A percentile compares a stretch with the other conserved stretches of the same genome.
Evolutionary conservation across 345 rosid species (phyloP).

Genomic region (Citrus medica): DNA sequence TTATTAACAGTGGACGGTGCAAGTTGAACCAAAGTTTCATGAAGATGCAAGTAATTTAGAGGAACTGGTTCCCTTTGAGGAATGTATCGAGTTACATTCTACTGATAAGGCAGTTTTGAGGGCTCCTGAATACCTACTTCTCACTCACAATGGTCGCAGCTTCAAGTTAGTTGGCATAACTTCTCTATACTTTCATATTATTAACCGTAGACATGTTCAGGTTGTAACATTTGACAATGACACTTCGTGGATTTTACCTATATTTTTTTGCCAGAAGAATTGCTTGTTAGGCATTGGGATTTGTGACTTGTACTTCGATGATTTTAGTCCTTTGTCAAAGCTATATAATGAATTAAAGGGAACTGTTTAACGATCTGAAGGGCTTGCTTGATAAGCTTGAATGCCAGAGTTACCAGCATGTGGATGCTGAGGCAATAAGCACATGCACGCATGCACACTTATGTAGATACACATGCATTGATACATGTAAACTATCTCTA

Average conservation of each 20-base stretch:
- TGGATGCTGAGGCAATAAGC: neutral
- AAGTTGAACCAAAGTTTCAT: slow-evolving; percentile 90
- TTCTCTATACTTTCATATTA: slow-evolving; percentile 12
- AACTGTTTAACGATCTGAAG: neutral
- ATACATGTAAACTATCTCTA: neutral
- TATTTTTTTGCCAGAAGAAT: neutral
- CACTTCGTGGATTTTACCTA: neutral
- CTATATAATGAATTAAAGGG: neutral
- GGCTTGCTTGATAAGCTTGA: neutral
- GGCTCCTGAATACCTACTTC: slow-evolving; percentile 86
- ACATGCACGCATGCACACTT: neutral
- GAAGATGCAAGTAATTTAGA: slow-evolving; percentile 89
- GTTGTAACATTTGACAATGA: neutral
- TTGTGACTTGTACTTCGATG: neutral
- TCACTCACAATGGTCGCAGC: slow-evolving; percentile 84
- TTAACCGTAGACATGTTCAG: neutral
- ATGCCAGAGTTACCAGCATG: neutral
- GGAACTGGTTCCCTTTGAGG: slow-evolving; percentile 94
- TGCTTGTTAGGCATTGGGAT: neutral
- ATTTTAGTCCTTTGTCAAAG: neutral
- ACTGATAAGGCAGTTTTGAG: slow-evolving; percentile 62
- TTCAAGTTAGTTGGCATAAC: slow-evolving; percentile 73
- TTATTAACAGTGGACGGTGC: slow-evolving; percentile 82
- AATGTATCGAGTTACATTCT: slow-evolving; percentile 77
- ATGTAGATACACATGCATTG: neutral